These are phyloP conservation scores for Chiua sp. DNA, from an alignment of 1,284 basidiomycete genomes.

Conservation along the genomic window DNA sequence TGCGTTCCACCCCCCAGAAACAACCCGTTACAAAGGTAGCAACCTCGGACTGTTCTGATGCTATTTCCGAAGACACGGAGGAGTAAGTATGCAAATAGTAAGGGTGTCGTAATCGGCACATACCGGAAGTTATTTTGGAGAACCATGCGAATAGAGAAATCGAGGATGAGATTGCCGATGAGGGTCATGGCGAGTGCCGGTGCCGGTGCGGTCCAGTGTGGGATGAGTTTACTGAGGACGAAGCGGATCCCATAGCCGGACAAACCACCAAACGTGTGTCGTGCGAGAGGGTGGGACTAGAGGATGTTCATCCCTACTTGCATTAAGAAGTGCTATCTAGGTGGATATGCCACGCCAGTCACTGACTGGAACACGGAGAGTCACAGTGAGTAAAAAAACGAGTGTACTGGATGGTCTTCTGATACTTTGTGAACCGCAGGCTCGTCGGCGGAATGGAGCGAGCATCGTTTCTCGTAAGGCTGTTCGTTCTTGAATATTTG, in stretches of 20 bases:
- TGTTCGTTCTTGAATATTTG: neutral
- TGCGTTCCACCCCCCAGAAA: conserved; percentile 88
- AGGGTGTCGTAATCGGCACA: neutral
- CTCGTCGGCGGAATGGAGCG: conserved; percentile 23
- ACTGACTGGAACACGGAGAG: neutral
- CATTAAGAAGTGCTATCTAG: conserved; percentile 33
- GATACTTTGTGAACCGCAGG: conserved; percentile 30
- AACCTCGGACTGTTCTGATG: conserved; percentile 49
- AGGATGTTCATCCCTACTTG: conserved; percentile 30
- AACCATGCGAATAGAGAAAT: conserved; percentile 30
- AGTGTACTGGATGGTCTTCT: conserved; percentile 27
- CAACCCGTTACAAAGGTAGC: conserved; percentile 86
- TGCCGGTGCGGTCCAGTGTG: conserved; percentile 16
- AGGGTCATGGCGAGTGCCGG: conserved; percentile 22
- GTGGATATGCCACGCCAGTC: conserved; percentile 12
- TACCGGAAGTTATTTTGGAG: conserved; percentile 34
- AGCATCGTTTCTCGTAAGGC: conserved; percentile 7
- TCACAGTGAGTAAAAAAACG: conserved; percentile 25
- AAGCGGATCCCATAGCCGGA: conserved; percentile 36
- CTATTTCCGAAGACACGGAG: conserved; percentile 7
- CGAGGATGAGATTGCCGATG: conserved; percentile 31
- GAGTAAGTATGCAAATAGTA: neutral
- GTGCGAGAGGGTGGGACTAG: conserved; percentile 31
- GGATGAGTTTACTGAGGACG: conserved; percentile 24
- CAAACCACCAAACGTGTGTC: conserved; percentile 28